These are phyloP conservation scores for Metschnikowia arizonensis DNA, from an alignment of 805 yeast genomes.

Conservation along the genomic window DNA sequence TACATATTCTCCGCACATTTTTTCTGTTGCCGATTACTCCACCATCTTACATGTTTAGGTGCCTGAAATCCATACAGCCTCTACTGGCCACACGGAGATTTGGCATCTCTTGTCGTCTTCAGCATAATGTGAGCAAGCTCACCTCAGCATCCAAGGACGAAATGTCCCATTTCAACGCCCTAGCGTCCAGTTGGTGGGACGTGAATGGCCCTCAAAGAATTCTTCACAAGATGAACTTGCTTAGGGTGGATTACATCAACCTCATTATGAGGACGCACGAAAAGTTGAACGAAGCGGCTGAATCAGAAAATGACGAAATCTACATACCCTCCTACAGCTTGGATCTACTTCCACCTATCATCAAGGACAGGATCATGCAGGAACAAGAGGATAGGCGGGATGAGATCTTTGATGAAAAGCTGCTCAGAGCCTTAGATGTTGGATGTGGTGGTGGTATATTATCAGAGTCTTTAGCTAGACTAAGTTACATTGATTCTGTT, in stretches of 20 bases:
- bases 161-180: slow-evolving; percentile 71
- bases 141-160: slow-evolving; percentile 57
- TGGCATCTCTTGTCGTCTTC: slow-evolving; percentile 2
- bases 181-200: slow-evolving; percentile 99
- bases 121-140: slow-evolving; percentile 10
- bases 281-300: slow-evolving; percentile 33
- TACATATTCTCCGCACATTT: slow-evolving; percentile 4
- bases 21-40: slow-evolving; percentile 1
- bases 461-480: slow-evolving; percentile 80
- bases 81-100: slow-evolving; percentile 7
- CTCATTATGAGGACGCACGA: slow-evolving; percentile 49
- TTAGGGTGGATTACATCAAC: slow-evolving; percentile 82
- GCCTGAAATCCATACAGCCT: slow-evolving; percentile 7
- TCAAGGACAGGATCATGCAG: slow-evolving; percentile 42
- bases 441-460: slow-evolving; percentile 99
- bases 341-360: slow-evolving; percentile 58
- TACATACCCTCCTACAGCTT: slow-evolving; percentile 77
- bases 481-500: slow-evolving; percentile 58
- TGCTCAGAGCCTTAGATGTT: slow-evolving; percentile 66
- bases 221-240: slow-evolving; percentile 87
- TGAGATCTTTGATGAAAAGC: slow-evolving; percentile 29
- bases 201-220: slow-evolving; percentile 88
- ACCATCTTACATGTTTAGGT: slow-evolving; percentile 8
- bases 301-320: slow-evolving; percentile 40
- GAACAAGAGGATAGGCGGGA: slow-evolving; percentile 50